A percentile compares a stretch with the other conserved stretches of the same genome.
phyloP scores from a whole-genome alignment of 2,329 filamentous ascomycete genomes.

The Alternaria sp. region DNA sequence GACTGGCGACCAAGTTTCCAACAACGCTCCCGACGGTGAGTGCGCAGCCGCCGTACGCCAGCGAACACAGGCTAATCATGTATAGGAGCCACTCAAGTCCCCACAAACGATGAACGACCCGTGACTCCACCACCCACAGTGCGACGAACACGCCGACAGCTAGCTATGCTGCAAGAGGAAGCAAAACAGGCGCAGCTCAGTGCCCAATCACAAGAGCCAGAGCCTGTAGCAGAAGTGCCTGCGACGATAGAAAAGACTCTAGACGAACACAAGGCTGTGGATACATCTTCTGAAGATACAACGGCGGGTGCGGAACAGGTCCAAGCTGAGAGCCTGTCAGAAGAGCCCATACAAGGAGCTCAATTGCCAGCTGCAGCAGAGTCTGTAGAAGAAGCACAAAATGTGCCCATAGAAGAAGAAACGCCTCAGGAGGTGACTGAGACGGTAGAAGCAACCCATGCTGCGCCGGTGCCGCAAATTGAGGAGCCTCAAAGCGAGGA shows the following conservation, averaged over 20 bases:
- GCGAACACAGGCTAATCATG: conserved; percentile 25
- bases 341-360: conserved; percentile 1
- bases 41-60: background rate
- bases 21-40: conserved; percentile 30
- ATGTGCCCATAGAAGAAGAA: conserved; percentile 1
- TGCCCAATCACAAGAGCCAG: conserved; percentile 15
- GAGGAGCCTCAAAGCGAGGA: background rate
- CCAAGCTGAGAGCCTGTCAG: background rate
- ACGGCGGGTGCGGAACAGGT: conserved; percentile 5
- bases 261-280: conserved; percentile 7
- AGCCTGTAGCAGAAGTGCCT: conserved; percentile 8
- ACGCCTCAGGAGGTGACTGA: background rate
- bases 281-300: conserved; percentile 5
- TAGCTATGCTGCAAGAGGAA: conserved; percentile 46
- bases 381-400: conserved; percentile 5
- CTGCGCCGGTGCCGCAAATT: conserved; percentile 4
- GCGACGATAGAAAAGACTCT: conserved; percentile 6
- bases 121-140: conserved; percentile 37
- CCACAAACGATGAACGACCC: conserved; percentile 32
- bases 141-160: conserved; percentile 47
- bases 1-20: conserved; percentile 29
- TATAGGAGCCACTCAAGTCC: conserved; percentile 30
- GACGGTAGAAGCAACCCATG: conserved; percentile 1
- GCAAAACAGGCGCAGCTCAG: conserved; percentile 32
- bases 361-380: conserved; percentile 1